Evolutionary conservation across 2,329 filamentous ascomycete genomes (phyloP).

Genomic region (Penicillium sumatraense): DNA sequence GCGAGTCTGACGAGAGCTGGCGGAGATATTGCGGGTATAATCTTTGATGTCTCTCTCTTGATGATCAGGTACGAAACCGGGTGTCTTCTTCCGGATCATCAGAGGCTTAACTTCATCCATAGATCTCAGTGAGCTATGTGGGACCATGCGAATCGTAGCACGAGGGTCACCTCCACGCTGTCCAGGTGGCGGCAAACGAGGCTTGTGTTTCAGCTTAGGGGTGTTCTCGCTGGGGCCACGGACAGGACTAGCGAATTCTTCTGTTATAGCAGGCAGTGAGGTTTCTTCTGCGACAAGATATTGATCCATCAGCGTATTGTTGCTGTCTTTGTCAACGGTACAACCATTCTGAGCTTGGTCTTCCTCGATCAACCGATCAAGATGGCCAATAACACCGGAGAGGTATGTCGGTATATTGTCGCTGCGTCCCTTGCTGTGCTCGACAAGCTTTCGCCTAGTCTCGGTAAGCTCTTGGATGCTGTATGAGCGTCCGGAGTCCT

Average conservation of each 20-base stretch:
- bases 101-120: constrained; percentile 55
- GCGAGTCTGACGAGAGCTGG: constrained; percentile 31
- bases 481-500: constrained; percentile 56
- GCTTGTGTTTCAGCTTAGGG: constrained; percentile 15
- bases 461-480: constrained; percentile 61
- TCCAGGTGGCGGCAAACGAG: constrained; percentile 5
- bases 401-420: constrained; percentile 56
- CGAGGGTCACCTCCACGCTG: constrained; percentile 27
- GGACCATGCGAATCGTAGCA: constrained; percentile 62
- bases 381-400: constrained; percentile 63
- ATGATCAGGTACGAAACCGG: constrained; percentile 6
- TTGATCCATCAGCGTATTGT: constrained; percentile 16
- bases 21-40: constrained; percentile 15
- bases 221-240: constrained; percentile 14
- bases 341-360: constrained; percentile 24
- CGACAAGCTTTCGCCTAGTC: constrained; percentile 61
- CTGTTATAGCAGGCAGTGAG: constrained; percentile 56
- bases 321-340: constrained; percentile 6
- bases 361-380: constrained; percentile 61
- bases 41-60: neutral
- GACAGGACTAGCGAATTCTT: constrained; percentile 44
- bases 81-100: constrained; percentile 57
- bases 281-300: constrained; percentile 23
- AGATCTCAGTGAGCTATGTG: constrained; percentile 54
- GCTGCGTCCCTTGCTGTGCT: constrained; percentile 51